A percentile compares a stretch with the other conserved stretches of the same genome.
These are phyloP conservation scores for Leccinum variabile DNA, from an alignment of 1,284 basidiomycete species.

Conservation along the genomic window DNA sequence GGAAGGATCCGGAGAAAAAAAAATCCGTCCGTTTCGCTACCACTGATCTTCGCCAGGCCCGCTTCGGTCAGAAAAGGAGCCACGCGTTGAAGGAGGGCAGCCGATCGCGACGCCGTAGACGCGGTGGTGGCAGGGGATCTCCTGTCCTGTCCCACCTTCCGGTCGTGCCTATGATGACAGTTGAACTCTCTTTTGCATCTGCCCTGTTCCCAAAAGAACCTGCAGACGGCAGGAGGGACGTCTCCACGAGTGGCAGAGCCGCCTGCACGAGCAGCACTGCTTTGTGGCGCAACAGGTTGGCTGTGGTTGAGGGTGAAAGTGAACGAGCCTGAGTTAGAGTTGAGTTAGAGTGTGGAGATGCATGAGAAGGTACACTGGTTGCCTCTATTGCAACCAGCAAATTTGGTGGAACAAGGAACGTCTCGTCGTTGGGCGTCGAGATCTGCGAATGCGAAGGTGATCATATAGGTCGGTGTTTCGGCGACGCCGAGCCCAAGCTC, in stretches of 20 bases:
- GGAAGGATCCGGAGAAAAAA: slow-evolving; percentile 33
- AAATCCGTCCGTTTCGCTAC: slow-evolving; percentile 39
- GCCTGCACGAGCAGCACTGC: slow-evolving; percentile 5
- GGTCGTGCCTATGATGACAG: slow-evolving; percentile 48
- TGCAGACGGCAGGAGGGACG: slow-evolving; percentile 40
- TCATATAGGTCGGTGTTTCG: slow-evolving; percentile 30
- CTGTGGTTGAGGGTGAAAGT: slow-evolving; percentile 23
- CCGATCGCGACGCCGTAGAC: slow-evolving; percentile 9
- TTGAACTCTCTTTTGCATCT: slow-evolving; percentile 47
- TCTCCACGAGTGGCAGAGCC: slow-evolving; percentile 5
- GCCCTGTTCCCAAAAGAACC: slow-evolving; percentile 53
- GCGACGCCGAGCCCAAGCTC: slow-evolving; percentile 34
- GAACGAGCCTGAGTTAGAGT: slow-evolving; percentile 8
- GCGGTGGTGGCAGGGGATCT: neutral
- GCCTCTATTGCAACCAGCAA: slow-evolving; percentile 43
- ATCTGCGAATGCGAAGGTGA: slow-evolving; percentile 51
- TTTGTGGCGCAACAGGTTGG: slow-evolving; percentile 9
- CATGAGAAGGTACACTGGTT: slow-evolving; percentile 36
- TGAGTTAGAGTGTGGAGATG: neutral
- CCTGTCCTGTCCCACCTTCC: slow-evolving; percentile 15
- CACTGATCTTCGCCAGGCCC: slow-evolving; percentile 47
- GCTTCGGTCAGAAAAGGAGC: slow-evolving; percentile 49
- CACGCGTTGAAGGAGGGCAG: slow-evolving; percentile 27
- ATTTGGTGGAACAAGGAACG: slow-evolving; percentile 30
- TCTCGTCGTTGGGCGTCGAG: slow-evolving; percentile 42